Percentiles rank a stretch among this genome's conserved stretches.
phyloP scores from a whole-genome alignment of 2,329 filamentous ascomycete genomes.

The Byssothecium circinans region DNA sequence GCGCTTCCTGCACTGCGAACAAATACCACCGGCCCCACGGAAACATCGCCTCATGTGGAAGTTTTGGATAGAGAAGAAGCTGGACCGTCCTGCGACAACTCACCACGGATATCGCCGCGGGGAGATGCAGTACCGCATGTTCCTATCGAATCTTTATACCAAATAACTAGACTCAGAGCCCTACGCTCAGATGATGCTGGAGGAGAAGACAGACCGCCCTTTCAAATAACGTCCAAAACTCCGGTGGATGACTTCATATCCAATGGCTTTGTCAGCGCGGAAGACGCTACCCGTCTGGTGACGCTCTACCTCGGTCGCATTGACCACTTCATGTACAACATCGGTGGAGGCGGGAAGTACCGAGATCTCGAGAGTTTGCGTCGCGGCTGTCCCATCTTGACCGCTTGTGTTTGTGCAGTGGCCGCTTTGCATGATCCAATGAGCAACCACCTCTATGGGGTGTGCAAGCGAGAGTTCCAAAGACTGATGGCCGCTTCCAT shows the following conservation, averaged over 20 bases:
- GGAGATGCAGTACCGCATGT: slow-evolving; percentile 31
- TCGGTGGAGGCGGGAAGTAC: slow-evolving; percentile 47
- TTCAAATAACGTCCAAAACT: slow-evolving; percentile 9
- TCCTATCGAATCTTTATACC: slow-evolving; percentile 53
- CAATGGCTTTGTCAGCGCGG: slow-evolving; percentile 49
- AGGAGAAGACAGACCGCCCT: slow-evolving; percentile 35
- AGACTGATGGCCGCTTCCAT: slow-evolving; percentile 59
- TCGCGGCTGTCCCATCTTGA: slow-evolving; percentile 57
- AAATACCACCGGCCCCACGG: slow-evolving; percentile 8
- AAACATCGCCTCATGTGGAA: slow-evolving; percentile 31
- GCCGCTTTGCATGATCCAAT: slow-evolving; percentile 61
- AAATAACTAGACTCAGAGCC: slow-evolving; percentile 48
- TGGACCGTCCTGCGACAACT: slow-evolving; percentile 35
- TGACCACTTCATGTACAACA: slow-evolving; percentile 53
- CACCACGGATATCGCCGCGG: slow-evolving; percentile 30
- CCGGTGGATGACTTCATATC: slow-evolving; percentile 53
- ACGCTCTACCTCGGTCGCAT: slow-evolving; percentile 48
- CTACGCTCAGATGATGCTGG: slow-evolving; percentile 43
- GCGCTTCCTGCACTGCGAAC: slow-evolving; percentile 41
- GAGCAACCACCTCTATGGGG: slow-evolving; percentile 54
- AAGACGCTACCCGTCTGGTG: slow-evolving; percentile 48
- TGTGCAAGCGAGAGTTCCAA: slow-evolving; percentile 61
- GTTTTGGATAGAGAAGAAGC: slow-evolving; percentile 42
- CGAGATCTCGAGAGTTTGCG: slow-evolving; percentile 52
- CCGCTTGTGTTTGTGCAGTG: slow-evolving; percentile 60